Evolutionary conservation across 108 stramenopile genomes (phyloP).

Genomic region (Nitzschia sp.): DNA sequence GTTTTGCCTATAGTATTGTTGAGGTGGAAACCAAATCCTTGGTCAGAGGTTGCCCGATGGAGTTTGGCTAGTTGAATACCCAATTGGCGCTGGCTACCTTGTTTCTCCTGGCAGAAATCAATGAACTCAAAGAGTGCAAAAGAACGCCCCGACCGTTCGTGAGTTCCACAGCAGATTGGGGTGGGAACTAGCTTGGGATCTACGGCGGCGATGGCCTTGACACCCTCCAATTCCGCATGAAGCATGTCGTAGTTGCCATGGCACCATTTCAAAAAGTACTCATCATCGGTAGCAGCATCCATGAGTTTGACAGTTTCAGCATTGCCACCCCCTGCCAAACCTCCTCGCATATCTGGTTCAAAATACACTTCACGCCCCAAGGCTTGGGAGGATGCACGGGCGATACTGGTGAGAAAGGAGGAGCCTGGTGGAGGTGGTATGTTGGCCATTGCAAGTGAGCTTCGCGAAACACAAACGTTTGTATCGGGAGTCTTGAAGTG

Average conservation of each 20-base stretch:
- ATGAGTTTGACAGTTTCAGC: constrained; percentile 42
- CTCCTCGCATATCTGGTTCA: constrained; percentile 42
- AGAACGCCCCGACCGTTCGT: constrained; percentile 28
- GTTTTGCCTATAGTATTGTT: constrained; percentile 84
- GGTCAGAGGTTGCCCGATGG: constrained; percentile 32
- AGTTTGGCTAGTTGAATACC: constrained; percentile 64
- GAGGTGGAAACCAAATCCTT: constrained; percentile 67
- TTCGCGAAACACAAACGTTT: too few relatives aligned
- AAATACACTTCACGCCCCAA: constrained; percentile 35
- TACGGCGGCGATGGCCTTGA: constrained; percentile 70
- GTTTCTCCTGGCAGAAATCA: constrained; percentile 50
- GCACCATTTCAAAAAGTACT: constrained; percentile 74
- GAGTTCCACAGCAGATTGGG: constrained; percentile 64
- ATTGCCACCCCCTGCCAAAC: constrained; percentile 57
- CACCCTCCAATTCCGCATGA: constrained; percentile 71
- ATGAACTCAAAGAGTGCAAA: constrained; percentile 81
- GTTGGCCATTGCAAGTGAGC: too few relatives aligned
- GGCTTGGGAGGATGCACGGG: constrained; percentile 47
- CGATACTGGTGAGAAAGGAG: constrained; percentile 7
- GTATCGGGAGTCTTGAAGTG: too few relatives aligned
- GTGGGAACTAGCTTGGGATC: constrained; percentile 65
- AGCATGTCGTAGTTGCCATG: constrained; percentile 56
- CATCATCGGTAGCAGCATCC: constrained; percentile 34
- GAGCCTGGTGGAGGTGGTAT: too few relatives aligned
- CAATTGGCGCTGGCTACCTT: constrained; percentile 56